phyloP scores from a whole-genome alignment of 345 rosid species.

The Eucalyptus regnans region DNA sequence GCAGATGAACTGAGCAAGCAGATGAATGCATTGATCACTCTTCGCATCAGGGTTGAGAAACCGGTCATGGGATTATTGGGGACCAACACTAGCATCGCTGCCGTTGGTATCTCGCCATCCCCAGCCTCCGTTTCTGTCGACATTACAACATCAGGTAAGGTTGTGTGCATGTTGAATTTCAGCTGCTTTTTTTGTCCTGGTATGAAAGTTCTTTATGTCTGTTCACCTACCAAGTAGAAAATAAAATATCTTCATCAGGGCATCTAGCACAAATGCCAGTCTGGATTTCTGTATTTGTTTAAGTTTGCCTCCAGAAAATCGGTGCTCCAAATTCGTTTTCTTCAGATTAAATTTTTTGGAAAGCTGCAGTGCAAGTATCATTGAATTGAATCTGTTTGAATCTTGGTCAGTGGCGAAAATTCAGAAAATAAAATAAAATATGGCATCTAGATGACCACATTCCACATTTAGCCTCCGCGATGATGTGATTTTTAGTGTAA shows the following conservation, averaged over 20 bases:
- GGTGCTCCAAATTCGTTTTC: neutral
- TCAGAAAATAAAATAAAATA: neutral
- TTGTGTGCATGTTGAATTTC: too few species aligned
- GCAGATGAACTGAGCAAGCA: slow-evolving; percentile 39
- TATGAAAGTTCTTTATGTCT: neutral
- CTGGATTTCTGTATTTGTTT: neutral
- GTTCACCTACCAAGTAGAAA: neutral
- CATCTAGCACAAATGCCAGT: neutral
- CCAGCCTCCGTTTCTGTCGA: neutral
- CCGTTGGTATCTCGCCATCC: neutral
- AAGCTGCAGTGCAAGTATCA: neutral
- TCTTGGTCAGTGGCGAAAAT: neutral
- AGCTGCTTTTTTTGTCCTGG: neutral
- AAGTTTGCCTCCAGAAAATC: neutral
- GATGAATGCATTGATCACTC: slow-evolving; percentile 49
- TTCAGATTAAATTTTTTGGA: neutral
- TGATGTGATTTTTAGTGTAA: neutral
- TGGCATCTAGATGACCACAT: neutral
- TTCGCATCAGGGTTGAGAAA: slow-evolving; percentile 31
- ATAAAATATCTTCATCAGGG: neutral
- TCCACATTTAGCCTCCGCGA: neutral
- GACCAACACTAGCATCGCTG: neutral
- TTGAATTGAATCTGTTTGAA: neutral
- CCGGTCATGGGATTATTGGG: neutral
- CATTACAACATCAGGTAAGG: neutral